Percentiles rank a stretch among this genome's conserved stretches.
phyloP scores from a whole-genome alignment of 495 filamentous ascomycete genomes.

The Penicillium argentinense region DNA sequence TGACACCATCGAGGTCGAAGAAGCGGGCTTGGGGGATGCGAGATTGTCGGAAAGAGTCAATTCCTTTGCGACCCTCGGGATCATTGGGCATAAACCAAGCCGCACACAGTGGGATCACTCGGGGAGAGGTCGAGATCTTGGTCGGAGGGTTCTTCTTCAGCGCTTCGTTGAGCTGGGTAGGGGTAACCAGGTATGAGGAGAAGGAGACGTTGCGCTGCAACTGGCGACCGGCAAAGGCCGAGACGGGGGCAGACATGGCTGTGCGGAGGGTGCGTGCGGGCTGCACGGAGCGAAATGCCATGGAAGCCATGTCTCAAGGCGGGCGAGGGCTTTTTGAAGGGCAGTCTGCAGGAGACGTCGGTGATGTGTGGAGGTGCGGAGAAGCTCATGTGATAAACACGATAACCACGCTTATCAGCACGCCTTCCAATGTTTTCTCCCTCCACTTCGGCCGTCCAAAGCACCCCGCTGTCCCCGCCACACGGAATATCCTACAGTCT shows the following conservation, averaged over 20 bases:
- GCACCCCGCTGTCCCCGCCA: background rate
- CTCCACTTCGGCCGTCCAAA: background rate
- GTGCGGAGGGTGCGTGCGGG: slow-evolving; percentile 32
- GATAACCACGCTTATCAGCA: slow-evolving; percentile 23
- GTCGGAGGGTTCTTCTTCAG: slow-evolving; percentile 73
- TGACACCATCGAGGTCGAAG: slow-evolving; percentile 91
- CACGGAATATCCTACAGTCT: too few species aligned
- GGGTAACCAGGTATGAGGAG: slow-evolving; percentile 81
- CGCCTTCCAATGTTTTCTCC: background rate
- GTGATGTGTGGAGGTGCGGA: slow-evolving; percentile 21
- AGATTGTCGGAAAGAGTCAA: slow-evolving; percentile 68
- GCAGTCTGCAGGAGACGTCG: too few species aligned
- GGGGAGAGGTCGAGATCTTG: slow-evolving; percentile 72
- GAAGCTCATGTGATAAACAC: slow-evolving; percentile 35
- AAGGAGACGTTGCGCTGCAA: slow-evolving; percentile 50
- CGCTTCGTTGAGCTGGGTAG: slow-evolving; percentile 74
- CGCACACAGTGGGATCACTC: slow-evolving; percentile 84
- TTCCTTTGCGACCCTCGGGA: slow-evolving; percentile 68
- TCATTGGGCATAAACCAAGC: slow-evolving; percentile 97
- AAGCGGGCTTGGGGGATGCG: slow-evolving; percentile 89
- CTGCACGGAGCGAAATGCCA: slow-evolving; percentile 34
- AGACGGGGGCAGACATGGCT: slow-evolving; percentile 30
- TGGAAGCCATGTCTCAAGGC: slow-evolving; percentile 38
- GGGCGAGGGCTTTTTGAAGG: background rate
- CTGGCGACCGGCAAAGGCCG: slow-evolving; percentile 14